phyloP scores from a whole-genome alignment of 1,139 yeast genomes.

The Wickerhamiella pararugosa region DNA sequence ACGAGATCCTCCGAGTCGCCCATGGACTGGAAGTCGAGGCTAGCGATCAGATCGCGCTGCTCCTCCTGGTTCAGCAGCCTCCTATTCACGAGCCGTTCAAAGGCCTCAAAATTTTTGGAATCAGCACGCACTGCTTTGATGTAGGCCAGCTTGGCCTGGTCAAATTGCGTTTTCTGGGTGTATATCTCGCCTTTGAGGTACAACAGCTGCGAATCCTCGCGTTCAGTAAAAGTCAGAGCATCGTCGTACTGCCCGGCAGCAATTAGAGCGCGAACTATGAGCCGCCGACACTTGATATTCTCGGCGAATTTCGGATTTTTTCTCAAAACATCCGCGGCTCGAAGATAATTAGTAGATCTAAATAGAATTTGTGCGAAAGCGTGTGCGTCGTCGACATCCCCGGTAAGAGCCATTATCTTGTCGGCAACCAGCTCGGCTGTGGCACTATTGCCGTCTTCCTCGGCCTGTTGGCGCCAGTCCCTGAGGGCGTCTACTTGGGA shows the following conservation, averaged over 20 bases:
- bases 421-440: constrained; percentile 92
- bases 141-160: constrained; percentile 73
- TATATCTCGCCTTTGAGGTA: constrained; percentile 72
- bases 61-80: constrained; percentile 72
- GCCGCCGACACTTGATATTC: constrained; percentile 62
- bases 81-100: constrained; percentile 59
- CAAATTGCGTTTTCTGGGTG: constrained; percentile 72
- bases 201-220: constrained; percentile 39
- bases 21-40: constrained; percentile 55
- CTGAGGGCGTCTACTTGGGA: constrained; percentile 76
- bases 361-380: constrained; percentile 91
- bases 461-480: constrained; percentile 87
- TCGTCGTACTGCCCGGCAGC: constrained; percentile 66
- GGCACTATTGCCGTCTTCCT: constrained; percentile 79
- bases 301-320: constrained; percentile 28
- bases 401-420: constrained; percentile 64
- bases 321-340: constrained; percentile 55
- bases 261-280: constrained; percentile 57
- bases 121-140: constrained; percentile 80
- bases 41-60: constrained; percentile 60
- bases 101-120: constrained; percentile 88
- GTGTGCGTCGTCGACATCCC: constrained; percentile 86
- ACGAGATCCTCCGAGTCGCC: constrained; percentile 75
- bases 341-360: constrained; percentile 53
- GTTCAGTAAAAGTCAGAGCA: constrained; percentile 78